Percentiles rank a stretch among this genome's conserved stretches.
These are phyloP conservation scores for Conticribra guillardii DNA, from an alignment of 108 stramenopile genomes.

Conservation along the genomic window DNA sequence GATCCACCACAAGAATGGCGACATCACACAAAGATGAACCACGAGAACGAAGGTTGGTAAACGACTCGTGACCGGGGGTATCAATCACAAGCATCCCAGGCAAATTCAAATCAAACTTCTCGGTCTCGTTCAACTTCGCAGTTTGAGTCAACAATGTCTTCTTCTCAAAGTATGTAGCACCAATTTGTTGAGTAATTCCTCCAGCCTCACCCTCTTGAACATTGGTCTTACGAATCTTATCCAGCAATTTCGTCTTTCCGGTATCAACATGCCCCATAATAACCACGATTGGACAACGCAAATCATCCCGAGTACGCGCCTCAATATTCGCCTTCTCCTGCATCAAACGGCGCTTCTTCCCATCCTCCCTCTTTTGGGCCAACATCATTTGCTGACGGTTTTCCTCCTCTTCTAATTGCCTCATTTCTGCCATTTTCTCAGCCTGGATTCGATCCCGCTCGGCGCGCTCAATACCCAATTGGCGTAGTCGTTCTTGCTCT, in stretches of 20 bases:
- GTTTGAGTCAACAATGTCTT: slow-evolving; percentile 88
- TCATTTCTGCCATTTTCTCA: slow-evolving; percentile 62
- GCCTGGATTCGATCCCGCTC: slow-evolving; percentile 85
- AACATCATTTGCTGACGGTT: slow-evolving; percentile 51
- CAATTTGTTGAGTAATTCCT: slow-evolving; percentile 99
- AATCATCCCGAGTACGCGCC: slow-evolving; percentile 84
- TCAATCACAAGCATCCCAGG: slow-evolving; percentile 99
- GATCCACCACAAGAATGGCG: slow-evolving; percentile 98
- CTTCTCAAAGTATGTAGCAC: slow-evolving; percentile 98
- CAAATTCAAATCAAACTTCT: slow-evolving; percentile 86
- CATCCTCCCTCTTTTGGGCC: slow-evolving; percentile 83
- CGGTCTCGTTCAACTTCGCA: slow-evolving; percentile 81
- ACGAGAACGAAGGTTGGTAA: slow-evolving; percentile 95
- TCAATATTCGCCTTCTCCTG: slow-evolving; percentile 86
- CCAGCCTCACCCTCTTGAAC: slow-evolving; percentile 99
- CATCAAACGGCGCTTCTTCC: slow-evolving; percentile 71
- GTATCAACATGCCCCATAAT: slow-evolving; percentile 99
- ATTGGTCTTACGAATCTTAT: slow-evolving; percentile 99
- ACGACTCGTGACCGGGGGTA: slow-evolving; percentile 99
- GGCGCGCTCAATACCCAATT: slow-evolving; percentile 79
- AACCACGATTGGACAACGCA: slow-evolving; percentile 96
- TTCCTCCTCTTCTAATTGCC: slow-evolving; percentile 64
- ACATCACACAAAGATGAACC: slow-evolving; percentile 98
- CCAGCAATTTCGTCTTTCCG: slow-evolving; percentile 98
- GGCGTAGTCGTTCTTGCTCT: slow-evolving; percentile 78